Conservation (phyloP, 441 rosid genomes). For the Erodium moschatum region DNA sequence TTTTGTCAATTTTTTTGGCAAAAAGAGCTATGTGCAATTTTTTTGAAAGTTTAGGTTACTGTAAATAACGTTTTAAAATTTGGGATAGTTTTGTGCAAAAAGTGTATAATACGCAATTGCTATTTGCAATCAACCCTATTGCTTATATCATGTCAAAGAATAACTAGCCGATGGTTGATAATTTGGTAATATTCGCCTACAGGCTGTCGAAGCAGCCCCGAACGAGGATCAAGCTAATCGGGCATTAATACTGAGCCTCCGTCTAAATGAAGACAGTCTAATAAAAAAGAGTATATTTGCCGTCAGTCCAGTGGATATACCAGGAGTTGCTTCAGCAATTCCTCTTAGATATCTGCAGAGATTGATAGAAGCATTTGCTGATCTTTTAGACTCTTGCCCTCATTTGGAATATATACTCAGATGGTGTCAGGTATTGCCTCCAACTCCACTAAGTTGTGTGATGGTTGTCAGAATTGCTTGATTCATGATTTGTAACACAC, state of each 20-base stretch:
- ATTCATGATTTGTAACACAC: background rate
- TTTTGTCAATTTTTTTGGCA: no score
- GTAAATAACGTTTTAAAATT: no score
- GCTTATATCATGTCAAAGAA: no score
- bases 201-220: slow-evolving; percentile 79
- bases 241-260: slow-evolving; percentile 80
- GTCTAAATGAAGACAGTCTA: slow-evolving; percentile 70
- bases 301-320: slow-evolving; percentile 53
- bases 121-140: no score
- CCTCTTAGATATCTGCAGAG: slow-evolving; percentile 70
- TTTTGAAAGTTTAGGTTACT: no score
- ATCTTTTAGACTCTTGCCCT: slow-evolving; percentile 81
- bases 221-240: slow-evolving; percentile 51
- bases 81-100: no score
- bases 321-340: slow-evolving; percentile 57
- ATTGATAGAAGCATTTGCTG: slow-evolving; percentile 67
- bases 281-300: slow-evolving; percentile 73
- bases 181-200: slow-evolving; percentile 21
- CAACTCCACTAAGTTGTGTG: background rate
- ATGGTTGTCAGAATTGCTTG: background rate
- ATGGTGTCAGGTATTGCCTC: slow-evolving; percentile 73
- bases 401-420: slow-evolving; percentile 78
- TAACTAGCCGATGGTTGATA: background rate
- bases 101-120: no score
- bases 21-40: no score